A percentile compares a stretch with the other conserved stretches of the same genome.
phyloP scores from a whole-genome alignment of 331 rosid species.

The Stylosanthes scabra region DNA sequence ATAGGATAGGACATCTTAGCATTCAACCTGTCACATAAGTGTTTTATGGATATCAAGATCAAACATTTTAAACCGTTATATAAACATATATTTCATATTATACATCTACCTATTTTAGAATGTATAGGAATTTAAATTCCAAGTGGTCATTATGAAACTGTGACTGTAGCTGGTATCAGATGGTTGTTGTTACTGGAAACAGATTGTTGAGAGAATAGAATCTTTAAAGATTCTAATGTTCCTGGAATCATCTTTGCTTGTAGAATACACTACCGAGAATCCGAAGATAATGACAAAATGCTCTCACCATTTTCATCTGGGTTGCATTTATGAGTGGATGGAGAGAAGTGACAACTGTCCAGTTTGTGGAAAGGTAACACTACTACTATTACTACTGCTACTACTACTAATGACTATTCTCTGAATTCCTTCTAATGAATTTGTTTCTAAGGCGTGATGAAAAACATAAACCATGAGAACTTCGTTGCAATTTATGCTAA shows the following conservation, averaged over 20 bases:
- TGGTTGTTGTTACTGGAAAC: conserved; percentile 24
- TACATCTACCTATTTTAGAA: background rate
- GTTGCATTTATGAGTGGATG: conserved; percentile 99
- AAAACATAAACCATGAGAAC: background rate
- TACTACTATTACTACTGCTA: background rate
- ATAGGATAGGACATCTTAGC: too few species aligned
- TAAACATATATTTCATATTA: background rate
- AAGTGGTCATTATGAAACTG: conserved; percentile 11
- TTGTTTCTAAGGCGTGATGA: conserved; percentile 16
- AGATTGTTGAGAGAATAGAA: conserved; percentile 8
- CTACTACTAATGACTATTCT: background rate
- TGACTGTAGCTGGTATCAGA: conserved; percentile 19
- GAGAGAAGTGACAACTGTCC: conserved; percentile 99
- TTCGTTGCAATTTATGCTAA: background rate
- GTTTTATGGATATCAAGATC: too few species aligned
- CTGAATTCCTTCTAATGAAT: background rate
- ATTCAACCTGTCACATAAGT: too few species aligned
- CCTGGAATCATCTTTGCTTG: conserved; percentile 29
- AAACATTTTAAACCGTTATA: too few species aligned
- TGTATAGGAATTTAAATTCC: conserved; percentile 10
- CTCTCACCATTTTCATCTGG: conserved; percentile 97
- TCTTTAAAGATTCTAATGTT: conserved; percentile 37
- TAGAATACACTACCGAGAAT: conserved; percentile 91
- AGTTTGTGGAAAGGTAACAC: conserved; percentile 94
- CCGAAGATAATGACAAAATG: conserved; percentile 96